phyloP scores from a whole-genome alignment of 2,329 filamentous ascomycete species.

The Trichoderma pleuroti region DNA sequence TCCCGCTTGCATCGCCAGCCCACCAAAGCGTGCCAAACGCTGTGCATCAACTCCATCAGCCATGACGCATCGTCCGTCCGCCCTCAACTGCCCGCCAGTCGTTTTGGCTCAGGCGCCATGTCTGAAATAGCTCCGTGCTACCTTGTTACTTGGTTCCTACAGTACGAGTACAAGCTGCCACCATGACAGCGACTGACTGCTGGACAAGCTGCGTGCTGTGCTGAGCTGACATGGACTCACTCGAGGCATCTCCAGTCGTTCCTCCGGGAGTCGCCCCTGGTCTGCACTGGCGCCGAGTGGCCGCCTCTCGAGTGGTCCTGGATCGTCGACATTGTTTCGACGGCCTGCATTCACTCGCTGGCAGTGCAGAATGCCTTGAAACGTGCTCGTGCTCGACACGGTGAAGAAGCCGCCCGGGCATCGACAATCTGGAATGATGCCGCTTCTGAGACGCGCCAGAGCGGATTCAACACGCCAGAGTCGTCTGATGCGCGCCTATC shows the following conservation, averaged over 20 bases:
- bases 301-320: slow-evolving; percentile 19
- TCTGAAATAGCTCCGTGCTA: neutral
- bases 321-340: slow-evolving; percentile 3
- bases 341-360: slow-evolving; percentile 12
- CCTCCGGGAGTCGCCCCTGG: neutral
- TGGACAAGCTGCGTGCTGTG: neutral
- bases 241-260: neutral
- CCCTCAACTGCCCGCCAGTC: slow-evolving; percentile 11
- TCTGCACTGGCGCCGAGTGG: slow-evolving; percentile 13
- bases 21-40: neutral
- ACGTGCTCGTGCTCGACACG: slow-evolving; percentile 5
- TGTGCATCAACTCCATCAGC: neutral
- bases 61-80: neutral
- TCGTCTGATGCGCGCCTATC: slow-evolving; percentile 12
- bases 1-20: slow-evolving; percentile 16
- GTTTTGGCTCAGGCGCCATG: slow-evolving; percentile 11
- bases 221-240: neutral
- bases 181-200: neutral
- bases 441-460: slow-evolving; percentile 14
- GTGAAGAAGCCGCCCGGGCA: neutral
- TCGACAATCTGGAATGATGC: neutral
- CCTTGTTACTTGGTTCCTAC: no score
- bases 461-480: neutral
- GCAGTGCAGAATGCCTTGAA: slow-evolving; percentile 6
- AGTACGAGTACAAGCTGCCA: neutral